Base-by-base conservation (phyloP, 2,329 filamentous ascomycete species). In the Aspergillus sclerotialis region DNA sequence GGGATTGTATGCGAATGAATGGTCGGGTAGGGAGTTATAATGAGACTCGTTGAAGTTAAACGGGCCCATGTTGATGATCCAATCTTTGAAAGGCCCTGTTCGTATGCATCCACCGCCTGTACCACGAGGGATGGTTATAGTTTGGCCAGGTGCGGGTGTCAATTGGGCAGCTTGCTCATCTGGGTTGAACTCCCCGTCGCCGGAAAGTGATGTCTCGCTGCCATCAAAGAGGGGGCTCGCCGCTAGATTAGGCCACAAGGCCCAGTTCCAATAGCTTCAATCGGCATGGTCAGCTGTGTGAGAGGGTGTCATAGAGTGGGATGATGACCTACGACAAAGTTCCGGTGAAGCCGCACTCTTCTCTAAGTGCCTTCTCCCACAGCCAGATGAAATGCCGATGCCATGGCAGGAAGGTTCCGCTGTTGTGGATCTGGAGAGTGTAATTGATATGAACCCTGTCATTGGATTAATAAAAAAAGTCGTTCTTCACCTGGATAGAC, bases 191-290 rank as follows among this genome's bases (percentile, higher is more conserved):
- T 44, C 58, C 2, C 69, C 68, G 40, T 70, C 63, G 7, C 70
- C 68, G 3, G 58, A 58, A 43, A 73, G 57, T 25, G 61, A 66
- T 10, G 52, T 55, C 3, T 54, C 61, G 34, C 59, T 65, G 14
- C 70, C 68, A 44, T 73, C 67, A 37, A 70, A 70, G 35, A 72
- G 51, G 8, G 68, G 56, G 3, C 66, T 70, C 41, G 50, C 61
- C 14, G 49, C 38, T 10, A 64, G 50, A 10, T 58, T 51, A 11
- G 60, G 60, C 35, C 54, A 63, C 15, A 60, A 51, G 4, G 57
- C 47, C 65, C 67, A 71, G 46, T 70, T 60, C 63, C 65, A 67
- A 48, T 71, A 72, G 7, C 55, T 55, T 27, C n/a, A n/a, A n/a
- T n/a, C n/a, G n/a, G n/a, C n/a, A n/a, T n/a, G n/a, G n/a, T n/a